phyloP scores from a whole-genome alignment of 805 yeast species.

The Nakazawaea ambrosiae region DNA sequence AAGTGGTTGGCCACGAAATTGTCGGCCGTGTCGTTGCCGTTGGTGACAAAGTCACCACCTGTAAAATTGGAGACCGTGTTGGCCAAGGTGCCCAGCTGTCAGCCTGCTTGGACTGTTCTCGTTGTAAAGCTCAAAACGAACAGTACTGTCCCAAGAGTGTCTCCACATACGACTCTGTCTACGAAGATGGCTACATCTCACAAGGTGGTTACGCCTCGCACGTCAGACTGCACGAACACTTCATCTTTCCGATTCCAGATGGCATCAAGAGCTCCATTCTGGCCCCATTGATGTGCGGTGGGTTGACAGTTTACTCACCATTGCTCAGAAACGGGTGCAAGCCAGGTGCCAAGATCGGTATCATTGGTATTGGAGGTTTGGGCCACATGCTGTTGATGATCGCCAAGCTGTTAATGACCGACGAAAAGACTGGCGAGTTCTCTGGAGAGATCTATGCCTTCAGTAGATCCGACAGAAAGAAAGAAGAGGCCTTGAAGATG shows the following conservation, averaged over 20 bases:
- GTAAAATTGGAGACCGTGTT: slow-evolving; percentile 37
- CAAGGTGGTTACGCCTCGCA: slow-evolving; percentile 43
- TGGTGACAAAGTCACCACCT: slow-evolving; percentile 26
- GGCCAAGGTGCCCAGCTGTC: slow-evolving; percentile 39
- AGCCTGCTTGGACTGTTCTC: slow-evolving; percentile 29
- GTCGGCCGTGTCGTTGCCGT: slow-evolving; percentile 33
- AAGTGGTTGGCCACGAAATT: slow-evolving; percentile 46
- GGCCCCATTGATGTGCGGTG: slow-evolving; percentile 47
- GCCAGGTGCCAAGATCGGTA: slow-evolving; percentile 30
- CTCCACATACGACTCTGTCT: slow-evolving; percentile 33
- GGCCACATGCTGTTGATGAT: slow-evolving; percentile 40
- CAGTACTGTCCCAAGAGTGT: slow-evolving; percentile 36
- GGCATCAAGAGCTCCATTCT: slow-evolving; percentile 32
- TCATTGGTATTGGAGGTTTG: slow-evolving; percentile 40
- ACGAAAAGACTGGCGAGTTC: slow-evolving; percentile 11
- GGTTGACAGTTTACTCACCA: slow-evolving; percentile 44
- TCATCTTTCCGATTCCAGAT: slow-evolving; percentile 40
- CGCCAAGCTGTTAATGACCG: slow-evolving; percentile 39
- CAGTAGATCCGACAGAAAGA: slow-evolving; percentile 33
- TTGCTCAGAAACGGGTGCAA: slow-evolving; percentile 32
- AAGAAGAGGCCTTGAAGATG: slow-evolving; percentile 29
- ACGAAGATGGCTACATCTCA: slow-evolving; percentile 28
- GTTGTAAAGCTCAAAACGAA: slow-evolving; percentile 33
- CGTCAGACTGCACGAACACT: slow-evolving; percentile 37
- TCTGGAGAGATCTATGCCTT: slow-evolving; percentile 27